A percentile compares a stretch with the other conserved stretches of the same genome.
Evolutionary conservation across 2,329 filamentous ascomycete species (phyloP).

Genomic region (Macrophomina pseudophaseolina): DNA sequence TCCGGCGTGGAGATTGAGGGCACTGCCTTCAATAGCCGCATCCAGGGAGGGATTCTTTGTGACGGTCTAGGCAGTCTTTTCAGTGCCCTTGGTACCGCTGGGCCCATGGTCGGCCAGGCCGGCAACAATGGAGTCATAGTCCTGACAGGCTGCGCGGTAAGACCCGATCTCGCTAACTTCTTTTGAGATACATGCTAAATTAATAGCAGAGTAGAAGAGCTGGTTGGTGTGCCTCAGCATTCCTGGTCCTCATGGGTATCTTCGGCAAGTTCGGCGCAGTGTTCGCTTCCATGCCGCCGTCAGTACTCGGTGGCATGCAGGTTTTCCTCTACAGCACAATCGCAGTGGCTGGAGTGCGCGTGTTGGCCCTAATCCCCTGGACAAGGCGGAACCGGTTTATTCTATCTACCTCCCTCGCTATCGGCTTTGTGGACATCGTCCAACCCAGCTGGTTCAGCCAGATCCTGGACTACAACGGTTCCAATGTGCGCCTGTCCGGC

Average conservation of each 20-base stretch:
- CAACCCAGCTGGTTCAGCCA: constrained; percentile 47
- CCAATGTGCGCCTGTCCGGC: constrained; percentile 44
- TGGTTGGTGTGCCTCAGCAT: constrained; percentile 37
- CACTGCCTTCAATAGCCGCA: constrained; percentile 35
- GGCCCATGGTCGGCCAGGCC: constrained; percentile 38
- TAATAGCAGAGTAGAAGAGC: constrained; percentile 30
- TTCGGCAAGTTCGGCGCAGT: constrained; percentile 38
- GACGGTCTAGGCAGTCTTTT: constrained; percentile 38
- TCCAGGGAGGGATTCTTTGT: constrained; percentile 38
- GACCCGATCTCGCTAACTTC: background rate
- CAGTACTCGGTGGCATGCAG: constrained; percentile 55
- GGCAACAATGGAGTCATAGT: constrained; percentile 40
- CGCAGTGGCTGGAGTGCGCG: constrained; percentile 36
- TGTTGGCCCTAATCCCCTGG: constrained; percentile 37
- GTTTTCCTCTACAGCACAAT: constrained; percentile 39
- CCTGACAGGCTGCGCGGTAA: constrained; percentile 35
- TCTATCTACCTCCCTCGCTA: constrained; percentile 34
- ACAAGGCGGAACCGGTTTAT: constrained; percentile 38
- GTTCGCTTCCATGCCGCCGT: constrained; percentile 39
- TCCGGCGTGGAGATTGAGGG: constrained; percentile 37
- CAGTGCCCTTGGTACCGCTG: constrained; percentile 36
- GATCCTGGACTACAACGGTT: constrained; percentile 45
- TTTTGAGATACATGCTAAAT: background rate
- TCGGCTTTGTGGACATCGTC: constrained; percentile 46
- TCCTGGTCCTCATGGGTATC: constrained; percentile 37